These are phyloP conservation scores for Lipomyces yamanashiensis DNA, from an alignment of 805 yeast genomes.

Conservation along the genomic window DNA sequence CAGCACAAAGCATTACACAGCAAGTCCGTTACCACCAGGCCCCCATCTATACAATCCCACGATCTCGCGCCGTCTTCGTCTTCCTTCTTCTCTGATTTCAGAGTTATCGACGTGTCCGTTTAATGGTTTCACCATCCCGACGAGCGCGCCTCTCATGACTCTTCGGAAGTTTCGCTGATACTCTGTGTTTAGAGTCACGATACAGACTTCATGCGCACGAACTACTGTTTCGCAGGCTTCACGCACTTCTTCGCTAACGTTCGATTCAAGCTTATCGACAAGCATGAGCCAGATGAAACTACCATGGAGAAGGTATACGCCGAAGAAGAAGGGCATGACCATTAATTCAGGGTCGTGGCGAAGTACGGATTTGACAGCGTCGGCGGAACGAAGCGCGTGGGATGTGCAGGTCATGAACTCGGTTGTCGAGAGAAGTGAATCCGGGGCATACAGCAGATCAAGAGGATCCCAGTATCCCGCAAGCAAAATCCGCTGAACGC, in stretches of 20 bases:
- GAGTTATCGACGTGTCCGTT: constrained; percentile 36
- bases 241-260: constrained; percentile 38
- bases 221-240: constrained; percentile 43
- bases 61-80: constrained; percentile 44
- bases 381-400: constrained; percentile 41
- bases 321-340: constrained; percentile 44
- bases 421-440: constrained; percentile 32
- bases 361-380: constrained; percentile 38
- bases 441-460: constrained; percentile 39
- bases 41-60: constrained; percentile 48
- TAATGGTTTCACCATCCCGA: constrained; percentile 39
- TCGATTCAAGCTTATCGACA: constrained; percentile 39
- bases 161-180: constrained; percentile 43
- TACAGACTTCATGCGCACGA: constrained; percentile 44
- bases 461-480: constrained; percentile 44
- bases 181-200: constrained; percentile 42
- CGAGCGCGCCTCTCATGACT: constrained; percentile 43
- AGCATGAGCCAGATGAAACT: constrained; percentile 40
- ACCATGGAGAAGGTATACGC: constrained; percentile 42
- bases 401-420: constrained; percentile 37
- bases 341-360: constrained; percentile 41
- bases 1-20: constrained; percentile 33
- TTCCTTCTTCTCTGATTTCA: constrained; percentile 36
- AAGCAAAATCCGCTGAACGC: constrained; percentile 40
- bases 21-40: constrained; percentile 47